Percentiles rank a stretch among this genome's conserved stretches.
Conservation (phyloP, 306 rosid genomes). For the Fragaria ananassa region DNA sequence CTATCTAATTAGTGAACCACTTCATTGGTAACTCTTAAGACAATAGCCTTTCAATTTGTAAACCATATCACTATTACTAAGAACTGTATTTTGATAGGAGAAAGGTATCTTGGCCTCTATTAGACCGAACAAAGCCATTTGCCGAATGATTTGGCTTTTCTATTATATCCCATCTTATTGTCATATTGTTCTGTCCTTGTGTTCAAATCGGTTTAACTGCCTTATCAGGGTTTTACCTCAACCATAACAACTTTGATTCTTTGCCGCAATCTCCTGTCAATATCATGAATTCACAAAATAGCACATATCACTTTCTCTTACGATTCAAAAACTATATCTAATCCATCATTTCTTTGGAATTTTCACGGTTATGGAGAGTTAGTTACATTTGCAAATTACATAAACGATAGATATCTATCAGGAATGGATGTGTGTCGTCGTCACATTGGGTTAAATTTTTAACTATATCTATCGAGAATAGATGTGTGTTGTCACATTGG, state of each 20-base stretch:
- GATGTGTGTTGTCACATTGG: too few species aligned
- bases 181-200: slow-evolving; percentile 8
- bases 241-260: background rate
- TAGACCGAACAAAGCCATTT: background rate
- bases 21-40: background rate
- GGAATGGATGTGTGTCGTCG: background rate
- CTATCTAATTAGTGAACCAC: background rate
- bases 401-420: background rate
- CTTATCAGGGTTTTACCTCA: background rate
- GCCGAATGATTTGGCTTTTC: slow-evolving; percentile 21
- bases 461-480: too few species aligned
- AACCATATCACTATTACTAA: background rate
- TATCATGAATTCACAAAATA: background rate
- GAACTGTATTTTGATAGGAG: background rate
- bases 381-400: background rate
- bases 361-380: background rate
- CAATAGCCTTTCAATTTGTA: background rate
- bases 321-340: background rate
- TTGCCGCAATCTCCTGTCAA: background rate
- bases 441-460: background rate
- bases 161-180: slow-evolving; percentile 7
- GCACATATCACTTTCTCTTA: background rate
- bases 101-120: background rate
- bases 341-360: background rate
- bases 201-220: background rate